A percentile compares a stretch with the other conserved stretches of the same genome.
Conservation (phyloP, 2,329 filamentous ascomycete genomes). For the Amesomyces nigricolor region DNA sequence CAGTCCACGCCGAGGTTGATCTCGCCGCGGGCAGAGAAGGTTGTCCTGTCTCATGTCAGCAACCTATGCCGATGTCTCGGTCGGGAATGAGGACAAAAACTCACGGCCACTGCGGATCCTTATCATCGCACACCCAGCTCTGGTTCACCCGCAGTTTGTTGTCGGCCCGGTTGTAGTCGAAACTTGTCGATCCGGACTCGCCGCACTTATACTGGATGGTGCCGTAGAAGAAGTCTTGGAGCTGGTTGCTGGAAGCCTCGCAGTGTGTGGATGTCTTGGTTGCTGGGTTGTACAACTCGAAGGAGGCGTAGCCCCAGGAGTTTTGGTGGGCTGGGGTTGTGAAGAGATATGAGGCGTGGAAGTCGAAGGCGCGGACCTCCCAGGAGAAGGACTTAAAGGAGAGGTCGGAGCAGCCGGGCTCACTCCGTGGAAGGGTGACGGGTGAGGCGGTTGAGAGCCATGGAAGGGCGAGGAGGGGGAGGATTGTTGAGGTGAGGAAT, state of each 20-base stretch:
- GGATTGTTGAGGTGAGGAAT: neutral
- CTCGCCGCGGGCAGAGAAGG: conserved; percentile 31
- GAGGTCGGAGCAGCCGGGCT: conserved; percentile 29
- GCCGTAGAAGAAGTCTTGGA: conserved; percentile 48
- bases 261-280: conserved; percentile 34
- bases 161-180: conserved; percentile 38
- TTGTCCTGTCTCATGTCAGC: conserved; percentile 22
- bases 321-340: conserved; percentile 48
- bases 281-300: conserved; percentile 45
- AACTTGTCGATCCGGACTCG: conserved; percentile 32
- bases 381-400: conserved; percentile 36
- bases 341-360: conserved; percentile 45
- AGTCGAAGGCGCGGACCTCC: conserved; percentile 42
- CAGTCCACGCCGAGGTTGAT: conserved; percentile 34
- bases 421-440: neutral
- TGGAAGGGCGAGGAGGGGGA: conserved; percentile 3
- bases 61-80: neutral
- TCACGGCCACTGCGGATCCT: conserved; percentile 36
- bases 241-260: conserved; percentile 37
- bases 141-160: conserved; percentile 41
- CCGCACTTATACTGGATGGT: conserved; percentile 40
- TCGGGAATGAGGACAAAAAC: conserved; percentile 15
- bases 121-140: conserved; percentile 42
- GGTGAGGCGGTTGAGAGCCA: conserved; percentile 3
- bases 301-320: conserved; percentile 42